phyloP scores from a whole-genome alignment of 2,329 filamentous ascomycete genomes.

The Ilyonectria mors-panacis region DNA sequence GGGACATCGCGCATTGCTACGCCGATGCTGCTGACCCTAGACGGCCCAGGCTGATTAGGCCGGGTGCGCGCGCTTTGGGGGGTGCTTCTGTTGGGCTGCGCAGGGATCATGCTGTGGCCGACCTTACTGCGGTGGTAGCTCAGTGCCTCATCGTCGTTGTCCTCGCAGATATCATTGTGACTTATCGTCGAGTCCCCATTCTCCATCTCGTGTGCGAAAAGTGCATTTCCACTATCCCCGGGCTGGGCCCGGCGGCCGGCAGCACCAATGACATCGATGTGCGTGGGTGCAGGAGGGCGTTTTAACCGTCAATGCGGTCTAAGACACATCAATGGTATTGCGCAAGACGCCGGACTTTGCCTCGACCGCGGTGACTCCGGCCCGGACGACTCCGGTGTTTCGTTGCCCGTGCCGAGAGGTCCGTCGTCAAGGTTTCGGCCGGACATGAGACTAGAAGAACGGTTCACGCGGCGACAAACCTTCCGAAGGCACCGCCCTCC shows the following conservation, averaged over 20 bases:
- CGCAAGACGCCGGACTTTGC: slow-evolving; percentile 18
- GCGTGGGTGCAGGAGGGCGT: slow-evolving; percentile 29
- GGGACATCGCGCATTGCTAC: slow-evolving; percentile 5
- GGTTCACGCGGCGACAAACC: slow-evolving; percentile 3
- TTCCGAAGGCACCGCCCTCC: slow-evolving; percentile 6
- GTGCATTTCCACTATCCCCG: slow-evolving; percentile 8
- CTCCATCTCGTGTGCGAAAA: neutral
- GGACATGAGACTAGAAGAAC: slow-evolving; percentile 7
- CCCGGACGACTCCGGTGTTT: slow-evolving; percentile 33
- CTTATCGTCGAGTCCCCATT: slow-evolving; percentile 9
- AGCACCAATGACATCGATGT: slow-evolving; percentile 24
- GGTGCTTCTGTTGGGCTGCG: slow-evolving; percentile 13
- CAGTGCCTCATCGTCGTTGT: slow-evolving; percentile 13
- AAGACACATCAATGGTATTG: slow-evolving; percentile 21
- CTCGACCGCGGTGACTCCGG: slow-evolving; percentile 26
- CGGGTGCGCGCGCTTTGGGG: slow-evolving; percentile 13
- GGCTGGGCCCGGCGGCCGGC: slow-evolving; percentile 25
- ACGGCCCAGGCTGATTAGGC: slow-evolving; percentile 10
- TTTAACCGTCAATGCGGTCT: slow-evolving; percentile 22
- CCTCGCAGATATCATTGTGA: neutral
- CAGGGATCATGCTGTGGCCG: slow-evolving; percentile 12
- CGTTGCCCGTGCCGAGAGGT: slow-evolving; percentile 24
- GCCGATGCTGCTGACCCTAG: slow-evolving; percentile 19
- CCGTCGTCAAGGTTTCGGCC: slow-evolving; percentile 21
- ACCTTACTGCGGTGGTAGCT: neutral